Conservation (phyloP, 176 grass and related monocot genomes). For the Oryza meridionalis region DNA sequence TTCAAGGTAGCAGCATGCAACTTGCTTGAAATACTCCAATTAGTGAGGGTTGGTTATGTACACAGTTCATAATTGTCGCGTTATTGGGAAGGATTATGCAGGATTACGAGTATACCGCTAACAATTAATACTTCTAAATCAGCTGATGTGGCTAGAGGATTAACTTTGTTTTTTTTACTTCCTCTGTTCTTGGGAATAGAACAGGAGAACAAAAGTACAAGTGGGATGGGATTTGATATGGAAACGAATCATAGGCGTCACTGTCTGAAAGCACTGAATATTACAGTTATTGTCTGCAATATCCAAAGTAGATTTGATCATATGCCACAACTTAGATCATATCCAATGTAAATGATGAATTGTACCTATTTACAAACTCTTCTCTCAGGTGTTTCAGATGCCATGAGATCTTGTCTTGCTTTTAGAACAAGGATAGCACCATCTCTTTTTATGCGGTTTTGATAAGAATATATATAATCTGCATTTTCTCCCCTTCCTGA, state of each 20-base stretch:
- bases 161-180: neutral
- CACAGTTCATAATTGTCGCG: neutral
- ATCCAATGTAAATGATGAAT: neutral
- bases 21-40: neutral
- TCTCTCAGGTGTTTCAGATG: too few species aligned
- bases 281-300: neutral
- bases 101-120: neutral
- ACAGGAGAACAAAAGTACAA: neutral
- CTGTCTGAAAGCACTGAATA: neutral
- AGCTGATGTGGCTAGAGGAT: neutral
- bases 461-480: neutral
- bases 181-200: neutral
- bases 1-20: neutral
- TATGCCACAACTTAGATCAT: neutral
- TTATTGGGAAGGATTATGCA: neutral
- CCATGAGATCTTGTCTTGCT: too few species aligned
- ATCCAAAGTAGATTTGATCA: neutral
- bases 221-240: neutral
- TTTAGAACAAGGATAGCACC: too few species aligned
- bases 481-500: neutral
- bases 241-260: neutral
- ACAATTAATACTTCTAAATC: neutral
- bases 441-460: too few species aligned
- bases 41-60: neutral
- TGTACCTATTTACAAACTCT: neutral